A percentile compares a stretch with the other conserved stretches of the same genome.
Conservation (phyloP, 345 rosid species). For the Euclidium syriacum region DNA sequence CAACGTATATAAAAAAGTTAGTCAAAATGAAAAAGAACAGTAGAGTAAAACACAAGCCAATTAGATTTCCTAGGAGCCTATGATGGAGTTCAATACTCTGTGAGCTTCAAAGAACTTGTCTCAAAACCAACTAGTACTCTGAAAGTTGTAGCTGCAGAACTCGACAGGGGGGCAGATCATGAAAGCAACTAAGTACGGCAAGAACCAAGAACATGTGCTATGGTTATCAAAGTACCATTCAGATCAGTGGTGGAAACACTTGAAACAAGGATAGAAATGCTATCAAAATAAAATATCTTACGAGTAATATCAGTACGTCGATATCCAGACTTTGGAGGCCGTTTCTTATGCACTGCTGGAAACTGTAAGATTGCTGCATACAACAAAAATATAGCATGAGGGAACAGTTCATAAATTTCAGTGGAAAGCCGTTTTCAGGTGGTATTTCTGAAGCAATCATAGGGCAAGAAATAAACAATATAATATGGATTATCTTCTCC, state of each 20-base stretch:
- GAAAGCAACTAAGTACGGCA: not conserved
- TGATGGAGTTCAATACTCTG: not conserved
- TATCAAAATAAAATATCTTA: constrained; percentile 36
- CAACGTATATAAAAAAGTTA: not conserved
- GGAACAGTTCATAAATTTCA: not conserved
- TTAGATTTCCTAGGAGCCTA: not conserved
- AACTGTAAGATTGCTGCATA: constrained; percentile 86
- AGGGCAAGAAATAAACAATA: not conserved
- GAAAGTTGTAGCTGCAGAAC: constrained; percentile 4
- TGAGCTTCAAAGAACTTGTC: not conserved
- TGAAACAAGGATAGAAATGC: not conserved
- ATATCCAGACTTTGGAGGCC: constrained; percentile 78
- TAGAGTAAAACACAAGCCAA: constrained; percentile 9
- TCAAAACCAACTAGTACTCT: not conserved
- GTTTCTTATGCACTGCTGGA: constrained; percentile 74
- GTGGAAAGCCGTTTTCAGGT: not conserved
- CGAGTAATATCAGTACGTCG: constrained; percentile 72
- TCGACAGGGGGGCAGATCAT: not conserved
- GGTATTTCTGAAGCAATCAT: not conserved
- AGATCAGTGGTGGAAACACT: not conserved
- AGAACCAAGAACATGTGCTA: constrained; percentile 13
- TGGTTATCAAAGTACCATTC: constrained; percentile 1
- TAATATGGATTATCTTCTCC: not conserved
- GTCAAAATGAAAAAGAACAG: not conserved
- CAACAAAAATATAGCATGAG: constrained; percentile 20